These are phyloP conservation scores for Zygosaccharomyces siamensis DNA, from an alignment of 805 yeast species.

Conservation along the genomic window DNA sequence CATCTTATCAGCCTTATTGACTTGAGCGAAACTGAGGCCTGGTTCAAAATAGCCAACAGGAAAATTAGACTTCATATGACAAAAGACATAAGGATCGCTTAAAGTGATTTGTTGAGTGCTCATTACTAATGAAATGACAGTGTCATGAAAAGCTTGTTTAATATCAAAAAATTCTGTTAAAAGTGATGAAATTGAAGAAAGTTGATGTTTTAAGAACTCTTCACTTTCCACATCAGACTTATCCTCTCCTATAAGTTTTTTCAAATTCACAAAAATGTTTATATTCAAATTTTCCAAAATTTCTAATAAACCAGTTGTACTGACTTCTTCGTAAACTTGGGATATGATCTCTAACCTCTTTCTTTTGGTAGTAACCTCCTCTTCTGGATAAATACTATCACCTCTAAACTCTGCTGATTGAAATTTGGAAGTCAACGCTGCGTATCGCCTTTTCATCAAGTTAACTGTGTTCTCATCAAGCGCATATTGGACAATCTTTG, in stretches of 20 bases:
- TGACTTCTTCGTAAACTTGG: constrained; percentile 32
- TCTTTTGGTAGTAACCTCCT: constrained; percentile 14
- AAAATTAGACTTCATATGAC: constrained; percentile 54
- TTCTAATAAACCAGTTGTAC: constrained; percentile 27
- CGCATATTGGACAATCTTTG: constrained; percentile 24
- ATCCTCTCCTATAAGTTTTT: constrained; percentile 22
- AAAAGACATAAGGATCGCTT: constrained; percentile 70
- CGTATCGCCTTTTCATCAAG: constrained; percentile 22
- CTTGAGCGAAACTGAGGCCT: constrained; percentile 12
- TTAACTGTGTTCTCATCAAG: constrained; percentile 27
- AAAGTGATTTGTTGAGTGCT: constrained; percentile 65
- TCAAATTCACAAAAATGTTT: constrained; percentile 30
- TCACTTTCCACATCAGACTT: constrained; percentile 29
- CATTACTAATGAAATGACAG: constrained; percentile 54
- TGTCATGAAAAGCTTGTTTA: constrained; percentile 68
- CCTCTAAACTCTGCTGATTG: constrained; percentile 9
- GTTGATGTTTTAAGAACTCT: constrained; percentile 31
- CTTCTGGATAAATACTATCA: constrained; percentile 12
- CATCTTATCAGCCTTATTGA: constrained; percentile 39
- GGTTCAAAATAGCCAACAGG: constrained; percentile 33
- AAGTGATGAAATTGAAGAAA: constrained; percentile 25
- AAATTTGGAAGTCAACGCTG: constrained; percentile 23
- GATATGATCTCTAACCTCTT: constrained; percentile 27
- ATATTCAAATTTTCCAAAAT: constrained; percentile 33
- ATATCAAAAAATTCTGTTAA: constrained; percentile 66